Evolutionary conservation across 768 basidiomycete genomes (phyloP), one percentile per base, ranked within the genome.

Genomic region (Leccinum longicurvipes): DNA sequence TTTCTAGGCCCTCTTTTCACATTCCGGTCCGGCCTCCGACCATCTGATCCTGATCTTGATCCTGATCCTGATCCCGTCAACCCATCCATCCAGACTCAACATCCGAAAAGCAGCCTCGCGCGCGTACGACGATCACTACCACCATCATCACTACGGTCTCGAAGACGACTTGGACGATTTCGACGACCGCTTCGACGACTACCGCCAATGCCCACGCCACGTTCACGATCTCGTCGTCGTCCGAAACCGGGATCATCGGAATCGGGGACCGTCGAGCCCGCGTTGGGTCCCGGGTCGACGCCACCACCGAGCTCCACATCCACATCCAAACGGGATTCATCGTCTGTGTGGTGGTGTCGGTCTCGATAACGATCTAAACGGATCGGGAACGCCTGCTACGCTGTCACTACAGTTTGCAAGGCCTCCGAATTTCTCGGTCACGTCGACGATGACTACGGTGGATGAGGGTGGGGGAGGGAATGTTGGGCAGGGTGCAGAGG

Each of bases 41-140:
- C 19, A 9, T 3, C 17, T 10, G 17, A 4, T 10, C 39, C 41
- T 4, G 6, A 19, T 2, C 17, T 15, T 9, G n/a, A 17, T 4
- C 32, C 1, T 14, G 25, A 24, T 3, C 46, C 4, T 42, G 6
- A 46, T 8, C 44, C 4, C n/a, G n/a, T n/a, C n/a, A n/a, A n/a
- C n/a, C n/a, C n/a, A n/a, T n/a, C n/a, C n/a, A 12, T n/a, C 8
- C 27, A 64, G 68, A 11, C 61, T 69, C 44, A 69, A 69, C 57
- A 56, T 69, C 32, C 62, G 68, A 9, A 57, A 68, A 4, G 62
- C 68, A 36, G 54, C 61, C 10, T 53, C 58, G 1, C 59, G 62
- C 32, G 48, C 42, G 0, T 66, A 62, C 53, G 53, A 60, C 8
- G 23, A 45, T 8, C 0, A n/a, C 17, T 17, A 36, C 34, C 34